Base-by-base conservation (phyloP, 1,139 yeast genomes). In the Taiozyma sp. region DNA sequence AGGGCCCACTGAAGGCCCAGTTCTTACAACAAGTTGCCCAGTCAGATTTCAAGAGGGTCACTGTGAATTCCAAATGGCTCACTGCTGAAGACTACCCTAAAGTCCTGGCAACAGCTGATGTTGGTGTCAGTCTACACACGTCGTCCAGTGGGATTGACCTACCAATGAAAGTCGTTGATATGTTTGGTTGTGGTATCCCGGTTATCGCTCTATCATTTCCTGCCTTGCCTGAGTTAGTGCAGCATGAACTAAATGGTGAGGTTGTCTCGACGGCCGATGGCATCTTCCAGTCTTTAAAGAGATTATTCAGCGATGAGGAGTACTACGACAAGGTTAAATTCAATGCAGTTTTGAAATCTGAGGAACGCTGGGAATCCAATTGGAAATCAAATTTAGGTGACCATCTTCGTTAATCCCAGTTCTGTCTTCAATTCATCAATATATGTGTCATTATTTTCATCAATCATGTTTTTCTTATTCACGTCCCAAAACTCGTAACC, bases 111-210 rank as follows among this genome's bases (percentile, higher is more conserved):
- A 70, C 81, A 8, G 95, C 97, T 5, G 97, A 93, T 64, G 63
- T 91, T 35, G 98, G 97, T 5, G 77, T 95, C 1, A 93, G 98
- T 0, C 72, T 95, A 52, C 99, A 95, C 67, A 80, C 85, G 5
- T 90, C 98, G 0, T 87, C 96, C 40, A 86, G 96, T 50, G 99
- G 99, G 0, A 75, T 88, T 53, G 99, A 95, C 63, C 73, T 95
- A 52, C 99, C 99, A 0, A 95, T 95, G 99, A 95, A 95, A 67
- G 88, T 93, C 42, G 85, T 93, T 9, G 99, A 93, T 63, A 84
- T 93, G 78, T 91, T 91, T 73, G 99, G 99, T 0, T 88, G 95
- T 56, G 99, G 99, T 0, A 73, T 93, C 8, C 99, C 99, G 1
- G 98, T 90, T 0, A 73, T 91, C 3, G 81, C 97, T 0, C 71